Conservation (phyloP, 2,329 filamentous ascomycete genomes). For the Alternaria rosae region DNA sequence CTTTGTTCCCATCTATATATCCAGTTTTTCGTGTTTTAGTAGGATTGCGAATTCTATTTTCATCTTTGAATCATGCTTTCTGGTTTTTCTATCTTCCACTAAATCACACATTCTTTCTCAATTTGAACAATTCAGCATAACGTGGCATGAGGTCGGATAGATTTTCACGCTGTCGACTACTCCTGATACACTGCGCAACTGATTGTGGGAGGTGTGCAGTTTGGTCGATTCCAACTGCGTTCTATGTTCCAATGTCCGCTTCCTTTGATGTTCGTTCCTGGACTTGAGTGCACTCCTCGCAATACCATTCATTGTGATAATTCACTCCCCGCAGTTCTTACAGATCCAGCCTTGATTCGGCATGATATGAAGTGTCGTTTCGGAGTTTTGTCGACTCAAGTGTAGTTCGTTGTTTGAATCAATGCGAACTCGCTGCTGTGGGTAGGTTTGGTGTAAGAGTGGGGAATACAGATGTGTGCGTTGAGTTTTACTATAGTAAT, state of each 20-base stretch:
- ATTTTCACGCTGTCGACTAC: accelerated
- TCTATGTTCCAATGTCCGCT: background rate
- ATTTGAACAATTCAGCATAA: accelerated
- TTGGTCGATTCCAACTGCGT: background rate
- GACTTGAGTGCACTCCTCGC: background rate
- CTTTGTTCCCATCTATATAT: background rate
- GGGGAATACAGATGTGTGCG: background rate
- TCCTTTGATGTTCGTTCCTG: background rate
- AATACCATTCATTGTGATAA: slow-evolving; percentile 4
- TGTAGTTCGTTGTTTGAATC: background rate
- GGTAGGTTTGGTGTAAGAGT: background rate
- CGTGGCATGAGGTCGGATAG: accelerated
- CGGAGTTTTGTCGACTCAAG: background rate
- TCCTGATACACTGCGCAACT: accelerated
- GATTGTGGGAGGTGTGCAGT: background rate
- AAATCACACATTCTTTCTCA: background rate
- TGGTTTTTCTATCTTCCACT: too few relatives aligned
- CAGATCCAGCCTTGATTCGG: slow-evolving; percentile 3
- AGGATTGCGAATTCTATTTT: background rate
- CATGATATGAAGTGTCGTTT: background rate
- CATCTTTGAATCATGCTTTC: background rate
- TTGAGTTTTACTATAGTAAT: background rate
- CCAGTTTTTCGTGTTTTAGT: background rate
- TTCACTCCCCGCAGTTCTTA: background rate
- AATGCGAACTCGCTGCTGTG: background rate